Conservation (phyloP, 2,329 filamentous ascomycete genomes). For the Ascochyta pisi region DNA sequence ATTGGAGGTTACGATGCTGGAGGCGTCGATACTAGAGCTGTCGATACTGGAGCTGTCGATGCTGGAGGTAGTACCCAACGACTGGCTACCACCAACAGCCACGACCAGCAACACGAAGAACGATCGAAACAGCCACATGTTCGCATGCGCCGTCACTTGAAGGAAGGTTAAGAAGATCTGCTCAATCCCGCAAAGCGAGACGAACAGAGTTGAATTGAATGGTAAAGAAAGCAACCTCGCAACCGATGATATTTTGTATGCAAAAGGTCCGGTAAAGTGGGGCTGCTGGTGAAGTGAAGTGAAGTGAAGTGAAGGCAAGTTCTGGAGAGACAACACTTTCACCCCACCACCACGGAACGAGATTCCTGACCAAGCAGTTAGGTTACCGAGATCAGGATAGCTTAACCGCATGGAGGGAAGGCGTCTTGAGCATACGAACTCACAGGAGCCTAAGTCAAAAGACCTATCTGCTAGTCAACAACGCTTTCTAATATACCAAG, state of each 20-base stretch:
- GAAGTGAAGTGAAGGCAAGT: slow-evolving; percentile 4
- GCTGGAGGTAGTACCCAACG: no score
- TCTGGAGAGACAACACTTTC: background rate
- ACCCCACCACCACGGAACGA: no score
- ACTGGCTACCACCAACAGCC: background rate
- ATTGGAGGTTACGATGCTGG: slow-evolving; percentile 1
- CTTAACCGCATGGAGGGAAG: no score
- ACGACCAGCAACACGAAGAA: background rate
- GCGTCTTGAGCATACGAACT: no score
- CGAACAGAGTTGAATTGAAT: background rate
- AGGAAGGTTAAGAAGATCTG: background rate
- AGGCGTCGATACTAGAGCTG: background rate
- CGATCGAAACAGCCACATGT: slow-evolving; percentile 10
- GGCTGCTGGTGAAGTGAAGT: background rate
- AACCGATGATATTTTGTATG: background rate
- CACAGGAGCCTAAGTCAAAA: no score
- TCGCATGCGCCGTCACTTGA: background rate
- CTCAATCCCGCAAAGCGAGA: no score
- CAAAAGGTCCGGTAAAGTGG: background rate
- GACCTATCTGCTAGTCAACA: no score
- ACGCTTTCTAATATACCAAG: no score
- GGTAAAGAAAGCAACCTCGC: background rate
- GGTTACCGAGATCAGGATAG: no score
- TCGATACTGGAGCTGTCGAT: no score
- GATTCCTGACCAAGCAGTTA: no score